Base-by-base conservation (phyloP, 805 yeast genomes). In the Saccharomycopsis selenospora region DNA sequence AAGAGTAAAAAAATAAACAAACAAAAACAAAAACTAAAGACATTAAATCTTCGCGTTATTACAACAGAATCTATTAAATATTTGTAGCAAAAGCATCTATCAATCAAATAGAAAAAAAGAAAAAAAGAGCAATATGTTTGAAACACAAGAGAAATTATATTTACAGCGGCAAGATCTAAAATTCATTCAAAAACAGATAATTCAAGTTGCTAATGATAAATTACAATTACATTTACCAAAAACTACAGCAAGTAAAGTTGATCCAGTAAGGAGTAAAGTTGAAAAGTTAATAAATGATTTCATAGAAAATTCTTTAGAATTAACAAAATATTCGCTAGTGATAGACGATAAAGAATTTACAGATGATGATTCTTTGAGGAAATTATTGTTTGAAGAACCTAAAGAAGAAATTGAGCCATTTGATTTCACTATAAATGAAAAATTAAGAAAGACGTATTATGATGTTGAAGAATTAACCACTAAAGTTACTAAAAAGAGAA, bases 391-490 rank as follows among this genome's bases (percentile, higher is more conserved):
- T 36, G 59, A 6, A 48, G 56, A 33, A 53, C 57, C 48, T 52
- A 56, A 47, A 61, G 48, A 56, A 49, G 73, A 73, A 49, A 71
- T 79, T 6, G 93, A 82, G 59, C 88, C 90, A 0, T 84, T 82
- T 61, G 91, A 86, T 58, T 64, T 73, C 36, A 79, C 73, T 17
- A 62, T 84, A 50, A 82, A 83, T 61, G 80, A 76, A 49, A 61
- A 69, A 48, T 72, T 85, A 25, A 67, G 91, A 42, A 68, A 71
- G 43, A 56, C 76, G 43, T 76, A 84, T 53, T 71, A 71, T 43
- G 69, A 73, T 33, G 80, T 85, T 50, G 95, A 86, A 54, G 73
- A 71, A 43, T 76, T 75, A 52, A 77, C 87, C 0, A 72, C 78
- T 1, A 72, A 69, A 48, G 73, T 82, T 14, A 74, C 86, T 0